phyloP scores from a whole-genome alignment of 2,329 filamentous ascomycete species.

The Fusarium sublunatum region DNA sequence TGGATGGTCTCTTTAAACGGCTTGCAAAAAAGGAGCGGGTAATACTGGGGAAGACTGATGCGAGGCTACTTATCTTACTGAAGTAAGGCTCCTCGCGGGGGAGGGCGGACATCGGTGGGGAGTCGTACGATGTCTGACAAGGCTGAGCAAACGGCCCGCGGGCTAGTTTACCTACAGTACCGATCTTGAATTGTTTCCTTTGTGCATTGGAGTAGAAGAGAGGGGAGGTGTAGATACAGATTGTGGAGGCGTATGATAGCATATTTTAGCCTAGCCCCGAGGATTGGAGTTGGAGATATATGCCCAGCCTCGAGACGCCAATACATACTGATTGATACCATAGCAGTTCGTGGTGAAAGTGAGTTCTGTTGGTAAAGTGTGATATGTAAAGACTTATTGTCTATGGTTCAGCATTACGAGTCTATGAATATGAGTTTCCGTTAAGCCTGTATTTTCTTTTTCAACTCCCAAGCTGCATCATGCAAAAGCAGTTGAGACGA shows the following conservation, averaged over 20 bases:
- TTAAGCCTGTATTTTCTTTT: background rate
- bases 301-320: slow-evolving; percentile 24
- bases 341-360: background rate
- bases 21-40: slow-evolving; percentile 41
- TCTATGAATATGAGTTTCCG: background rate
- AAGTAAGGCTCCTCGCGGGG: slow-evolving; percentile 39
- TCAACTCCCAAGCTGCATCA: background rate
- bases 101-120: slow-evolving; percentile 42
- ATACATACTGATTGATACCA: slow-evolving; percentile 33
- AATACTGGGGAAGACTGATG: slow-evolving; percentile 47
- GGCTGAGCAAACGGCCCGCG: slow-evolving; percentile 44
- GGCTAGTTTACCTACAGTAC: slow-evolving; percentile 32
- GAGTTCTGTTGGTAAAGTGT: background rate
- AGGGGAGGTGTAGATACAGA: slow-evolving; percentile 40
- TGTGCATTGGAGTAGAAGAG: slow-evolving; percentile 39
- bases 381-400: background rate
- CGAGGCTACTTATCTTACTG: slow-evolving; percentile 42
- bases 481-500: slow-evolving; percentile 21
- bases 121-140: slow-evolving; percentile 47
- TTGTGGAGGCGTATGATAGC: slow-evolving; percentile 34
- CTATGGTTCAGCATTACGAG: background rate
- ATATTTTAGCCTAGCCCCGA: slow-evolving; percentile 17
- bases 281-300: slow-evolving; percentile 27
- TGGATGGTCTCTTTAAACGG: slow-evolving; percentile 33
- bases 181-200: slow-evolving; percentile 42